These are phyloP conservation scores for Scedosporium aurantiacum DNA, from an alignment of 2,329 filamentous ascomycete species.

Conservation along the genomic window DNA sequence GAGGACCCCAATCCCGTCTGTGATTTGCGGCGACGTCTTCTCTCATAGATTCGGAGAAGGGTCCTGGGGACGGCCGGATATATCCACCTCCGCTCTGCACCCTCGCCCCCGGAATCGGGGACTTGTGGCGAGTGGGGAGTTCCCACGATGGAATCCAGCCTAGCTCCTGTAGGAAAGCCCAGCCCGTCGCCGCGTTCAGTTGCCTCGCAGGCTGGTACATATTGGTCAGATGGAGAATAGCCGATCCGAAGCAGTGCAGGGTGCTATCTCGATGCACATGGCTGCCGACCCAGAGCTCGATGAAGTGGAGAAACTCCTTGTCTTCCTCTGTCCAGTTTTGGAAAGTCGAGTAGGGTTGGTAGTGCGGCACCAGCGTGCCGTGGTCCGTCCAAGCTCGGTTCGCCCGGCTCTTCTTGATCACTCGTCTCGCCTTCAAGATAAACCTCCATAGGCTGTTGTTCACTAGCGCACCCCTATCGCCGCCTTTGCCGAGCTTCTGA, in stretches of 20 bases:
- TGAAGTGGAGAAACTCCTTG: slow-evolving; percentile 50
- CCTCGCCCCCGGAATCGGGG: slow-evolving; percentile 38
- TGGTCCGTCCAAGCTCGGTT: slow-evolving; percentile 36
- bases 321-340: slow-evolving; percentile 38
- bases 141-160: slow-evolving; percentile 63
- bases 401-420: slow-evolving; percentile 41
- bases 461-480: not conserved
- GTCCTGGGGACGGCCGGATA: slow-evolving; percentile 41
- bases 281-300: slow-evolving; percentile 54
- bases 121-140: slow-evolving; percentile 50
- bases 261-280: slow-evolving; percentile 37
- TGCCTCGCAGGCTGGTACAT: slow-evolving; percentile 43
- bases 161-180: slow-evolving; percentile 65
- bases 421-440: slow-evolving; percentile 32
- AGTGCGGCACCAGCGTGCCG: slow-evolving; percentile 28
- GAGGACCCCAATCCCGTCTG: slow-evolving; percentile 47
- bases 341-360: not conserved
- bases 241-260: slow-evolving; percentile 50
- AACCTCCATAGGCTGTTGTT: slow-evolving; percentile 29
- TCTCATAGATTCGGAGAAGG: slow-evolving; percentile 24
- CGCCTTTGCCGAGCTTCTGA: not conserved
- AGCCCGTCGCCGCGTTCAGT: slow-evolving; percentile 36
- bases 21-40: slow-evolving; percentile 34
- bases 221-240: slow-evolving; percentile 49
- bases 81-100: slow-evolving; percentile 26